These are phyloP conservation scores for Solanum hybrid DNA, from an alignment of 305 asterid genomes.

Conservation along the genomic window DNA sequence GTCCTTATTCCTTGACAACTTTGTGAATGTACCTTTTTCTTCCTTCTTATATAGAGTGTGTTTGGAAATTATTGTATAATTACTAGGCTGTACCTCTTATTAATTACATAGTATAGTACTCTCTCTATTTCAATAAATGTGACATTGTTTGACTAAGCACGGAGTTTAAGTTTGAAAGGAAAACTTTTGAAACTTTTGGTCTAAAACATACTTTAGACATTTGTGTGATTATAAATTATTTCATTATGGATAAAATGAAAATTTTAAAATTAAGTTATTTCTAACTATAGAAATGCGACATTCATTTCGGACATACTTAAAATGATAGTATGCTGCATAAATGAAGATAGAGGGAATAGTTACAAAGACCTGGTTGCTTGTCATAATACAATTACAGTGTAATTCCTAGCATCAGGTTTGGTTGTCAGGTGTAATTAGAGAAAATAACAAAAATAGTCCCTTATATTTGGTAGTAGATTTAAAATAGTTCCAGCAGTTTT, in stretches of 20 bases:
- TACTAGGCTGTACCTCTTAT: background rate
- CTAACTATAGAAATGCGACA: background rate
- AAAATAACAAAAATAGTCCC: background rate
- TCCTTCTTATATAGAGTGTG: background rate
- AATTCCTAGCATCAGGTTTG: background rate
- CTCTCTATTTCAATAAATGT: background rate
- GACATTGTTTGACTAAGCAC: background rate
- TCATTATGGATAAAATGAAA: background rate
- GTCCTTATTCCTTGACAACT: background rate
- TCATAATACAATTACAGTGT: background rate
- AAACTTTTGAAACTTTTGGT: background rate
- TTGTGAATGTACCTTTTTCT: background rate
- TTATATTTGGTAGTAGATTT: background rate
- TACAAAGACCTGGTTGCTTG: background rate
- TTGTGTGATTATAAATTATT: background rate
- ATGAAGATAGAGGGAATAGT: background rate
- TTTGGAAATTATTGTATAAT: background rate
- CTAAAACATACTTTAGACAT: background rate
- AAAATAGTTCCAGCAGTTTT: background rate
- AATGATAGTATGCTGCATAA: background rate
- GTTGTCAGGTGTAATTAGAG: background rate
- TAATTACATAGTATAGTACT: background rate
- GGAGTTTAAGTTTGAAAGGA: background rate
- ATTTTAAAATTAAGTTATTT: background rate
- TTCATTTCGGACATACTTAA: background rate